Evolutionary conservation across 768 basidiomycete species (phyloP).

Genomic region (Suillus subaureus): DNA sequence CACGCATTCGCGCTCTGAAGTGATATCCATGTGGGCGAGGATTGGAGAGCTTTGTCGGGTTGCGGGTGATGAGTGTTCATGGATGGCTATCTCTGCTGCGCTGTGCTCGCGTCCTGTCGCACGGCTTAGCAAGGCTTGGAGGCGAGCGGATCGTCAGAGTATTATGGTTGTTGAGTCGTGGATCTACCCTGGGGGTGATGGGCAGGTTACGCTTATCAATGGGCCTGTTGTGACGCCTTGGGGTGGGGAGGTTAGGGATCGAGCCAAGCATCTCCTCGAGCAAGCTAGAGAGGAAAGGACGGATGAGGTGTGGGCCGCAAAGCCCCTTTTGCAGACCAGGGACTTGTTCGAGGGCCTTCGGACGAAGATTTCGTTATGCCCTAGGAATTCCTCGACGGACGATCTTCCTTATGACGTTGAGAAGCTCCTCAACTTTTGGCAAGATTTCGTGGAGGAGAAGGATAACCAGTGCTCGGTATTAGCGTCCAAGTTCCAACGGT

Average conservation of each 20-base stretch:
- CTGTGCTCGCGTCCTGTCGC: constrained; percentile 76
- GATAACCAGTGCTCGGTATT: constrained; percentile 42
- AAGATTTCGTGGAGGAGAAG: constrained; percentile 42
- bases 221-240: constrained; percentile 63
- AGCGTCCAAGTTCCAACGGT: constrained; percentile 66
- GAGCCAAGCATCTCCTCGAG: constrained; percentile 49
- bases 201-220: constrained; percentile 24
- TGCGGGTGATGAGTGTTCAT: constrained; percentile 80
- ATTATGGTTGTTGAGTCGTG: constrained; percentile 65
- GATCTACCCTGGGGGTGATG: constrained; percentile 51
- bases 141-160: constrained; percentile 63
- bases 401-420: constrained; percentile 47
- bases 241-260: constrained; percentile 60
- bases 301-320: constrained; percentile 47
- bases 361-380: constrained; percentile 53
- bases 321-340: constrained; percentile 43
- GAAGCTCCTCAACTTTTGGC: constrained; percentile 61
- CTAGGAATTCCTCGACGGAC: constrained; percentile 39
- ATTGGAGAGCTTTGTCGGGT: constrained; percentile 72
- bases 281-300: constrained; percentile 45
- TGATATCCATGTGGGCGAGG: constrained; percentile 71
- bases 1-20: constrained; percentile 71
- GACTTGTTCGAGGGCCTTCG: constrained; percentile 55
- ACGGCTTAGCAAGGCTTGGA: constrained; percentile 79
- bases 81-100: constrained; percentile 72